These are phyloP conservation scores for Haplosporangium gracile DNA, from an alignment of 192 early-diverging fungal species.

Conservation along the genomic window DNA sequence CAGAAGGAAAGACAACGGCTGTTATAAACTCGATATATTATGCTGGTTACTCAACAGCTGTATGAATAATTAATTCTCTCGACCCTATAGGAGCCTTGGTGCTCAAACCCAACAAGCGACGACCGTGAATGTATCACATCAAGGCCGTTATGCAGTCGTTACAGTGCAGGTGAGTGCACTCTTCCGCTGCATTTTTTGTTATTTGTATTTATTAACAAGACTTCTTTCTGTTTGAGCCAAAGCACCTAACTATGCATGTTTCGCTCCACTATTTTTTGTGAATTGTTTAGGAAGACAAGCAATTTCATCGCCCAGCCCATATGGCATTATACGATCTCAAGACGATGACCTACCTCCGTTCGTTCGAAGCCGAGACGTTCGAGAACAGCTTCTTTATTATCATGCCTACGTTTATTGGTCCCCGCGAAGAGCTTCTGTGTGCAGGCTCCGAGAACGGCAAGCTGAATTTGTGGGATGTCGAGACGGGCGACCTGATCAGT, in stretches of 20 bases:
- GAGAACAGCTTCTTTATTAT: slow-evolving; percentile 1
- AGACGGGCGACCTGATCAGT: slow-evolving; percentile 26
- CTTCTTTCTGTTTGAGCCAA: neutral
- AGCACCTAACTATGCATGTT: neutral
- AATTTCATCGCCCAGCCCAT: slow-evolving; percentile 11
- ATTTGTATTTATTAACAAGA: neutral
- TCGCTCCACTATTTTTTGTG: neutral
- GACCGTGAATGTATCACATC: neutral
- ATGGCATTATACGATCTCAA: slow-evolving; percentile 28
- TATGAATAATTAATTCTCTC: neutral
- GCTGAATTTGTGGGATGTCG: slow-evolving; percentile 35
- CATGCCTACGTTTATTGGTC: slow-evolving; percentile 20
- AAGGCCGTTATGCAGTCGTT: neutral
- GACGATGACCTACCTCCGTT: slow-evolving; percentile 17
- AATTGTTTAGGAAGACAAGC: neutral
- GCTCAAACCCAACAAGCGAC: neutral
- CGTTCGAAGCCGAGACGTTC: slow-evolving; percentile 30
- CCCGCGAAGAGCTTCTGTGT: slow-evolving; percentile 24
- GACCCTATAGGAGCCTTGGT: neutral
- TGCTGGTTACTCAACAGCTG: neutral
- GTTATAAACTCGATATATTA: neutral
- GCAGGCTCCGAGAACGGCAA: slow-evolving; percentile 34
- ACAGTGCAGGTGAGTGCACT: neutral
- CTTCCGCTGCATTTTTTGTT: neutral
- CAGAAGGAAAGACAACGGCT: neutral